These are phyloP conservation scores for Salvia rosmarinus DNA, from an alignment of 257 asterid genomes.

Conservation along the genomic window DNA sequence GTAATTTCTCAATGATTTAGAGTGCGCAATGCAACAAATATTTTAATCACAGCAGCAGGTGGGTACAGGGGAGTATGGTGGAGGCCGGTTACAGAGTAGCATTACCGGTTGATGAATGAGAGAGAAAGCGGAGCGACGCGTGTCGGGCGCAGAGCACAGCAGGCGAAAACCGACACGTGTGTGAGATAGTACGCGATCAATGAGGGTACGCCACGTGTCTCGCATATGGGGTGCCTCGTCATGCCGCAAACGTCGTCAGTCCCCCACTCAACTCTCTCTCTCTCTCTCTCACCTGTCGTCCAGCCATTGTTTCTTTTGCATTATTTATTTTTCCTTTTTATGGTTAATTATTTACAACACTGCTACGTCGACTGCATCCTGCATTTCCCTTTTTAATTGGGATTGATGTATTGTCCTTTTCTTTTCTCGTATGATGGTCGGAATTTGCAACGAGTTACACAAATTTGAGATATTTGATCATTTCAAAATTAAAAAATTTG, in stretches of 20 bases:
- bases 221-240: constrained; percentile 32
- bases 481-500: too few relatives aligned
- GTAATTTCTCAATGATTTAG: background rate
- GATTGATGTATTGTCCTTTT: background rate
- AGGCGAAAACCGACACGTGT: constrained; percentile 38
- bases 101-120: constrained; percentile 26
- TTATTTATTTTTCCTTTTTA: background rate
- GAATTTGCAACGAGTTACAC: too few relatives aligned
- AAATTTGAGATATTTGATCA: too few relatives aligned
- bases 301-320: background rate
- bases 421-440: too few relatives aligned
- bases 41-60: background rate
- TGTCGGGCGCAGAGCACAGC: constrained; percentile 24
- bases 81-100: background rate
- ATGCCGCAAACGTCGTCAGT: constrained; percentile 33
- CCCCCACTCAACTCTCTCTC: constrained; percentile 27
- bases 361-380: background rate
- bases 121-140: constrained; percentile 41
- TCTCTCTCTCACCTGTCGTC: constrained; percentile 19
- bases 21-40: too few relatives aligned
- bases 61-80: constrained; percentile 25
- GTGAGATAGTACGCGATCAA: background rate
- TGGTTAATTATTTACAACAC: background rate
- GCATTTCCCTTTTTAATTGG: background rate
- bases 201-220: constrained; percentile 30